These are phyloP conservation scores for Candida sanyaensis DNA, from an alignment of 1,139 yeast species.

Conservation along the genomic window DNA sequence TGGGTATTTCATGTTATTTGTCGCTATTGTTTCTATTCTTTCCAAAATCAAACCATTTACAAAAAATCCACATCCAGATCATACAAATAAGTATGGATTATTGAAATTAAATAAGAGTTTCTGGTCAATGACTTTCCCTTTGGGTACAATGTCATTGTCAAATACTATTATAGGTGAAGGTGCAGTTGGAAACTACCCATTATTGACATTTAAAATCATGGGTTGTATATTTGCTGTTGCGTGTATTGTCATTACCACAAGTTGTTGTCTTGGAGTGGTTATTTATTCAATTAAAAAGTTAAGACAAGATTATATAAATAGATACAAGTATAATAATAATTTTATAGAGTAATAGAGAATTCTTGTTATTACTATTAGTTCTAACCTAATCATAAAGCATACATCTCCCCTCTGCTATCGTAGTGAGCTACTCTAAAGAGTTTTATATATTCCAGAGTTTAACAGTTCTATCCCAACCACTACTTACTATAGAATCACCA, in stretches of 20 bases:
- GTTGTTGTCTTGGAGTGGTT: slow-evolving; percentile 31
- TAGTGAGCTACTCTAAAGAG: too few species aligned
- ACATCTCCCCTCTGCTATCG: too few species aligned
- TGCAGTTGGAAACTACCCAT: slow-evolving; percentile 32
- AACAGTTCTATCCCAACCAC: slow-evolving; percentile 85
- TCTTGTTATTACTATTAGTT: too few species aligned
- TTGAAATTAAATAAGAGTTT: slow-evolving; percentile 44
- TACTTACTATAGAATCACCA: slow-evolving; percentile 50
- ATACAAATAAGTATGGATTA: slow-evolving; percentile 15
- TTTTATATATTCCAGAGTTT: slow-evolving; percentile 52
- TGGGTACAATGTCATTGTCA: slow-evolving; percentile 79
- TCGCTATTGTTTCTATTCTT: slow-evolving; percentile 49
- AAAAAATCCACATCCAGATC: slow-evolving; percentile 13
- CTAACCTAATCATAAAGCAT: too few species aligned
- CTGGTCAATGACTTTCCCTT: slow-evolving; percentile 91
- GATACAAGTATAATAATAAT: slow-evolving; percentile 5
- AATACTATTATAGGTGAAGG: slow-evolving; percentile 50
- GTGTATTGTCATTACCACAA: slow-evolving; percentile 28
- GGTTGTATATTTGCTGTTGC: slow-evolving; percentile 60
- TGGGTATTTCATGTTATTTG: slow-evolving; percentile 64
- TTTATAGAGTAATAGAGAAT: slow-evolving; percentile 6
- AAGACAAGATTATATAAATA: slow-evolving; percentile 2
- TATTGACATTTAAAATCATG: slow-evolving; percentile 58
- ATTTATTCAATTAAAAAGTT: slow-evolving; percentile 15
- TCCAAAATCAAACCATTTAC: slow-evolving; percentile 40